A percentile compares a stretch with the other conserved stretches of the same genome.
Conservation (phyloP, 2,329 filamentous ascomycete species). For the Fusarium sp. region DNA sequence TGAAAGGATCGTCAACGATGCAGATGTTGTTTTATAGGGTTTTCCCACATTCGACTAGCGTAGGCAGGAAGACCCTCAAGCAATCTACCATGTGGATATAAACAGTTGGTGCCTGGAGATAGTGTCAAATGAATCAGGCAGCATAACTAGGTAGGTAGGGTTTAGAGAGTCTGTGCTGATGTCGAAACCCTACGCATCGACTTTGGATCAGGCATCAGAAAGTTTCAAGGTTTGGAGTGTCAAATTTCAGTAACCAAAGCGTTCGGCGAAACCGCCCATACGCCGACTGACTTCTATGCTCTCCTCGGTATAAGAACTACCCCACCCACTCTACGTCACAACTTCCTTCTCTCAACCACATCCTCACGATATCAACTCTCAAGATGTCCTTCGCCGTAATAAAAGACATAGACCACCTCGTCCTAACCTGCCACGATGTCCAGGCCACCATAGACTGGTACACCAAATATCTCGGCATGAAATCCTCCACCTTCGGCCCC, state of each 20-base stretch:
- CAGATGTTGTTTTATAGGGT: not conserved
- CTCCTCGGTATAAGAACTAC: not conserved
- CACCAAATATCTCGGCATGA: slow-evolving; percentile 66
- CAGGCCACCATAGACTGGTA: slow-evolving; percentile 65
- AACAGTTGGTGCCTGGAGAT: not conserved
- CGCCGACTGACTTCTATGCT: too few relatives aligned
- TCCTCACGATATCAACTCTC: not conserved
- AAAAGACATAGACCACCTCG: slow-evolving; percentile 68
- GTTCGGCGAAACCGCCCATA: too few relatives aligned
- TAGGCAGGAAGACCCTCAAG: not conserved
- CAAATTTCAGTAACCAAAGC: too few relatives aligned
- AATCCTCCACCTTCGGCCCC: slow-evolving; percentile 60
- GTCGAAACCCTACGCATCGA: too few relatives aligned
- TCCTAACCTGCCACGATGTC: slow-evolving; percentile 67
- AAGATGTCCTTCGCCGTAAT: slow-evolving; percentile 45
- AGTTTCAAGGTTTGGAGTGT: too few relatives aligned
- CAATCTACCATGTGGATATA: not conserved
- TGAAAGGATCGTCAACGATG: not conserved
- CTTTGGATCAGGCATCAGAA: too few relatives aligned
- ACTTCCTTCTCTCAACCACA: not conserved
- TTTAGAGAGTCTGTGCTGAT: too few relatives aligned
- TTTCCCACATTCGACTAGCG: not conserved
- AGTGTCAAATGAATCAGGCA: not conserved
- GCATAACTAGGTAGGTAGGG: too few relatives aligned
- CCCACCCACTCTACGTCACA: not conserved